phyloP scores from a whole-genome alignment of 2,329 filamentous ascomycete genomes.

The Zymoseptoria pseudotritici region DNA sequence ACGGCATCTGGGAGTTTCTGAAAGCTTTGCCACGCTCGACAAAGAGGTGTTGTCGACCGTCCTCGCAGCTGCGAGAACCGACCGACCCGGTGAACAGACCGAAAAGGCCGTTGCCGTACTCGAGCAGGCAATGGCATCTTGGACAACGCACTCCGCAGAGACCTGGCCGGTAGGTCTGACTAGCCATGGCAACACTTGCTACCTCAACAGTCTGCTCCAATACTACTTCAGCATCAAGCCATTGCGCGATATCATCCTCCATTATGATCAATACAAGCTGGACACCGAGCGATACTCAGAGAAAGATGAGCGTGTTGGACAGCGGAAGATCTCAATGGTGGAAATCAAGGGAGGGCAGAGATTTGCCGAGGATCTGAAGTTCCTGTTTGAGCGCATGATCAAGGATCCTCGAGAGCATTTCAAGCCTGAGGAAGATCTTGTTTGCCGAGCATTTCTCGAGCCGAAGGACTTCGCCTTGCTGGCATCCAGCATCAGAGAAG shows the following conservation, averaged over 20 bases:
- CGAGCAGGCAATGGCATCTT: slow-evolving; percentile 19
- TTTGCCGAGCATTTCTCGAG: slow-evolving; percentile 29
- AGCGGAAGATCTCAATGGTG: slow-evolving; percentile 48
- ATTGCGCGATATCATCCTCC: slow-evolving; percentile 70
- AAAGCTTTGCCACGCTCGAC: slow-evolving; percentile 20
- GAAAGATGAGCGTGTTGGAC: slow-evolving; percentile 65
- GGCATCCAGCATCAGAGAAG: slow-evolving; percentile 9
- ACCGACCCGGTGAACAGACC: slow-evolving; percentile 26
- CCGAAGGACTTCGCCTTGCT: slow-evolving; percentile 23
- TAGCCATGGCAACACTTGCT: slow-evolving; percentile 97
- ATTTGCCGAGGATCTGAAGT: slow-evolving; percentile 28
- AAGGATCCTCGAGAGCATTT: slow-evolving; percentile 22
- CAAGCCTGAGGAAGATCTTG: slow-evolving; percentile 29
- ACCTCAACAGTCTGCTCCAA: slow-evolving; percentile 91
- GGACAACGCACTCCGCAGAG: slow-evolving; percentile 15
- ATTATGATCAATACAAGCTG: slow-evolving; percentile 65
- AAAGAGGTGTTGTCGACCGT: slow-evolving; percentile 13
- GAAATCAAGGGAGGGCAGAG: slow-evolving; percentile 31
- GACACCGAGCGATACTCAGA: slow-evolving; percentile 58
- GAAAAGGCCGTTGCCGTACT: slow-evolving; percentile 29
- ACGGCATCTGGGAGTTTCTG: slow-evolving; percentile 34
- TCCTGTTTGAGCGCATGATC: slow-evolving; percentile 33
- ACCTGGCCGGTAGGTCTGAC: slow-evolving; percentile 72
- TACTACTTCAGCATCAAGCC: slow-evolving; percentile 87
- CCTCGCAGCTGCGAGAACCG: slow-evolving; percentile 19